A percentile compares a stretch with the other conserved stretches of the same genome.
phyloP scores from a whole-genome alignment of 1,284 basidiomycete genomes.

The Heterobasidion annosum region DNA sequence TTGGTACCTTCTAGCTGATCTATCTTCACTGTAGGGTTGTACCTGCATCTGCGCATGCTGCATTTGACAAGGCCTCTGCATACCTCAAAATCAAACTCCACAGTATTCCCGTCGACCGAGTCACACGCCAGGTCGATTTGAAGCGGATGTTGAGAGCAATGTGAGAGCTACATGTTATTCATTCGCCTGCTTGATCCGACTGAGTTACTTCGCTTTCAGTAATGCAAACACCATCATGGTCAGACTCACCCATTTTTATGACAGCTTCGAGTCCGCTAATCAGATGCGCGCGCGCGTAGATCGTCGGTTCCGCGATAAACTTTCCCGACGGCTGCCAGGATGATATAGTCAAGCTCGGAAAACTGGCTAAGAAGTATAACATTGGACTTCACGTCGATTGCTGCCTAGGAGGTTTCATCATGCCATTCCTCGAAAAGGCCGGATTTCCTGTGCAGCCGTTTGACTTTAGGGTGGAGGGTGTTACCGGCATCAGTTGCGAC shows the following conservation, averaged over 20 bases:
- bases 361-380: slow-evolving; percentile 68
- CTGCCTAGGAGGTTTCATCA: slow-evolving; percentile 87
- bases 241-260: slow-evolving; percentile 6
- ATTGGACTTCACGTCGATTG: slow-evolving; percentile 92
- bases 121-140: slow-evolving; percentile 77
- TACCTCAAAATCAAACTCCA: slow-evolving; percentile 94
- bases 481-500: slow-evolving; percentile 88
- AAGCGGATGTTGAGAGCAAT: slow-evolving; percentile 77
- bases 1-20: background rate
- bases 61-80: slow-evolving; percentile 88
- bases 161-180: slow-evolving; percentile 36
- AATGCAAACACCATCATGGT: slow-evolving; percentile 81
- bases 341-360: slow-evolving; percentile 76
- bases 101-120: slow-evolving; percentile 76
- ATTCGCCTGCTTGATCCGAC: background rate
- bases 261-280: background rate
- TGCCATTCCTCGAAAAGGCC: slow-evolving; percentile 75
- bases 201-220: slow-evolving; percentile 24
- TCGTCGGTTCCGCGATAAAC: slow-evolving; percentile 88
- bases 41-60: slow-evolving; percentile 84
- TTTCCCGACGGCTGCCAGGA: slow-evolving; percentile 90
- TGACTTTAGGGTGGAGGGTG: slow-evolving; percentile 86
- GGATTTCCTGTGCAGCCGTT: slow-evolving; percentile 42
- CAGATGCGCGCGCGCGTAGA: slow-evolving; percentile 29
- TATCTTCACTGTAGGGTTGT: slow-evolving; percentile 51